Conservation (phyloP, 2,329 filamentous ascomycete genomes). For the Mycocentrospora acerina region DNA sequence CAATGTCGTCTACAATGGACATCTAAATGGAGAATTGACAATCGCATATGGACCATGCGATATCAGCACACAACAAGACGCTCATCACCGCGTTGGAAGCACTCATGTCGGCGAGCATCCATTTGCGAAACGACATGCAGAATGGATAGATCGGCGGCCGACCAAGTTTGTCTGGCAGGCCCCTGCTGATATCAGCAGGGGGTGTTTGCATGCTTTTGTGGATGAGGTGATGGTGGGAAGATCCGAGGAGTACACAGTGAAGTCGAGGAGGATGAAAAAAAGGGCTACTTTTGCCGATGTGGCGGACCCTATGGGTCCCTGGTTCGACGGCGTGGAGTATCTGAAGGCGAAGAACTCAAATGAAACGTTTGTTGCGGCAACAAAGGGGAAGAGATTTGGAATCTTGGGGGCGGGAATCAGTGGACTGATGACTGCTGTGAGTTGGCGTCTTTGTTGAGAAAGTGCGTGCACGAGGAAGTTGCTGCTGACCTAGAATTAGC, state of each 20-base stretch:
- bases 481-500: neutral
- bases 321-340: constrained; percentile 64
- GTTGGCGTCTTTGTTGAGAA: constrained; percentile 16
- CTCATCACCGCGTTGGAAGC: constrained; percentile 17
- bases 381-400: constrained; percentile 58
- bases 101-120: constrained; percentile 24
- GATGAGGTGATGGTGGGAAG: constrained; percentile 36
- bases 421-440: constrained; percentile 56
- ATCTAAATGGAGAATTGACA: constrained; percentile 22
- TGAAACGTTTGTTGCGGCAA: constrained; percentile 51
- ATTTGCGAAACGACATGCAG: constrained; percentile 18
- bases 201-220: constrained; percentile 46
- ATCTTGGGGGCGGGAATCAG: constrained; percentile 66
- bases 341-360: constrained; percentile 55
- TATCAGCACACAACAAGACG: neutral
- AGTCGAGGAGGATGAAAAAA: constrained; percentile 23
- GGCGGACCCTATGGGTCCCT: constrained; percentile 56
- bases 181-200: constrained; percentile 34
- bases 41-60: constrained; percentile 25
- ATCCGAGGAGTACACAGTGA: constrained; percentile 28
- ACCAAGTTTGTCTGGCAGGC: constrained; percentile 46
- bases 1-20: constrained; percentile 15
- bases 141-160: constrained; percentile 13
- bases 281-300: constrained; percentile 45
- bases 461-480: too few relatives aligned